Evolutionary conservation across 23 red algal genomes (phyloP).

Genomic region (Gracilaria domingensis): DNA sequence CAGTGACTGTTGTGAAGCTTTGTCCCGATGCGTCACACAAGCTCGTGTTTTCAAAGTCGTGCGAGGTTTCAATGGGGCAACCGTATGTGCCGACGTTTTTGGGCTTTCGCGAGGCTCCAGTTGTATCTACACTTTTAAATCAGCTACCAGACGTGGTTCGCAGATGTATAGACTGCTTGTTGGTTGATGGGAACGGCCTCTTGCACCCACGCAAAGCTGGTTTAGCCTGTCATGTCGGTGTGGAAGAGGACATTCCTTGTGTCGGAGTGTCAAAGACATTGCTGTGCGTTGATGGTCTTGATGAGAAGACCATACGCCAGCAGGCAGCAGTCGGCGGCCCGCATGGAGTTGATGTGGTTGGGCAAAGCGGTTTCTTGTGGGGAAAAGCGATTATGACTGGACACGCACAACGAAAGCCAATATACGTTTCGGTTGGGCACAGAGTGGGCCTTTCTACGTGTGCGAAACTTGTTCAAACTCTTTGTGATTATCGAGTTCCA

Average conservation of each 20-base stretch:
- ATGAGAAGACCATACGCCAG: constrained; percentile 39
- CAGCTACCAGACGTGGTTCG: constrained; percentile 21
- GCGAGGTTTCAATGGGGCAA: constrained; percentile 35
- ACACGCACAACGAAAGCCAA: constrained; percentile 69
- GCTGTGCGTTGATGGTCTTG: constrained; percentile 77
- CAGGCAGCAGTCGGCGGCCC: constrained; percentile 18
- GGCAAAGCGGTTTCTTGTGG: constrained; percentile 59
- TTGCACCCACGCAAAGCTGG: constrained; percentile 91
- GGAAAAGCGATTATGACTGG: constrained; percentile 62
- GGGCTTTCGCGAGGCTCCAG: constrained; percentile 89
- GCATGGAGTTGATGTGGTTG: constrained; percentile 51
- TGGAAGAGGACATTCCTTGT: constrained; percentile 72
- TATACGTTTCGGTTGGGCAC: constrained; percentile 95
- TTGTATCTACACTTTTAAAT: constrained; percentile 41
- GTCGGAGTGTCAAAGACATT: constrained; percentile 91
- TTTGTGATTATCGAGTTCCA: constrained; percentile 63
- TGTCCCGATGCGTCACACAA: not conserved
- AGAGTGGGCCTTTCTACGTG: constrained; percentile 78
- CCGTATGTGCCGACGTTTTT: constrained; percentile 86
- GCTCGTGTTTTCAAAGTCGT: constrained; percentile 62
- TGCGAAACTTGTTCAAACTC: constrained; percentile 5
- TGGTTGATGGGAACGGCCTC: constrained; percentile 97
- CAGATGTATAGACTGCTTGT: constrained; percentile 56
- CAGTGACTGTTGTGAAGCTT: constrained; percentile 60
- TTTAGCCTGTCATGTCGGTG: constrained; percentile 88